These are phyloP conservation scores for Starmerella apis DNA, from an alignment of 805 yeast genomes.

Conservation along the genomic window DNA sequence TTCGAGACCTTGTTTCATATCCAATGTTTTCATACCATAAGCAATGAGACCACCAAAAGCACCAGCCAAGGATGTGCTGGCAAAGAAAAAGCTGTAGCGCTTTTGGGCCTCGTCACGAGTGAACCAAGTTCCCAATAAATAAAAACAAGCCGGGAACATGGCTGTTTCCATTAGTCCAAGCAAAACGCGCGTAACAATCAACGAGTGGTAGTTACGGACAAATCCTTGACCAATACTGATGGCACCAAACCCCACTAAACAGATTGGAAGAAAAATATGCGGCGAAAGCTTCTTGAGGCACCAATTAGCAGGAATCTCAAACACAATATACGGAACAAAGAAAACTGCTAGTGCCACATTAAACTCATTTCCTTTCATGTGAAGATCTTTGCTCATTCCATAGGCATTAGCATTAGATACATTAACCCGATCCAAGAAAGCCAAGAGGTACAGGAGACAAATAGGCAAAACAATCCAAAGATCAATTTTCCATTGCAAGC, in stretches of 20 bases:
- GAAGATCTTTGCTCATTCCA: slow-evolving; percentile 49
- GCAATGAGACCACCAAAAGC: slow-evolving; percentile 72
- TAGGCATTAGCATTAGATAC: slow-evolving; percentile 71
- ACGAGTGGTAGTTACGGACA: slow-evolving; percentile 46
- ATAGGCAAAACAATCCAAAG: slow-evolving; percentile 66
- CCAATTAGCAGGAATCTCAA: slow-evolving; percentile 59
- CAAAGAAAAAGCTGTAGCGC: slow-evolving; percentile 57
- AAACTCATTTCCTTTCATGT: slow-evolving; percentile 48
- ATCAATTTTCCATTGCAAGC: slow-evolving; percentile 55
- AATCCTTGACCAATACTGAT: slow-evolving; percentile 59
- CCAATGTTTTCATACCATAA: slow-evolving; percentile 48
- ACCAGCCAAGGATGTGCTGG: slow-evolving; percentile 65
- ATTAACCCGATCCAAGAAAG: slow-evolving; percentile 72
- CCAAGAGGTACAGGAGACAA: slow-evolving; percentile 58
- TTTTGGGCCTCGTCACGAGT: slow-evolving; percentile 55
- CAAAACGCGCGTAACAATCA: slow-evolving; percentile 55
- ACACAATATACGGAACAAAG: slow-evolving; percentile 56
- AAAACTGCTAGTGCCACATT: slow-evolving; percentile 57
- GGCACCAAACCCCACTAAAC: slow-evolving; percentile 55
- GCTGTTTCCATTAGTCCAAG: slow-evolving; percentile 62
- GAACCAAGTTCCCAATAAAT: slow-evolving; percentile 44
- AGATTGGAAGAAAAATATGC: slow-evolving; percentile 49
- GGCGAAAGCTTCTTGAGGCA: slow-evolving; percentile 50
- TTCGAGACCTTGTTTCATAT: slow-evolving; percentile 33
- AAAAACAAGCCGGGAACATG: slow-evolving; percentile 65